Evolutionary conservation across 257 asterid species (phyloP), one percentile per base, ranked within the genome.

Genomic region (Ajuga chamaepitys): DNA sequence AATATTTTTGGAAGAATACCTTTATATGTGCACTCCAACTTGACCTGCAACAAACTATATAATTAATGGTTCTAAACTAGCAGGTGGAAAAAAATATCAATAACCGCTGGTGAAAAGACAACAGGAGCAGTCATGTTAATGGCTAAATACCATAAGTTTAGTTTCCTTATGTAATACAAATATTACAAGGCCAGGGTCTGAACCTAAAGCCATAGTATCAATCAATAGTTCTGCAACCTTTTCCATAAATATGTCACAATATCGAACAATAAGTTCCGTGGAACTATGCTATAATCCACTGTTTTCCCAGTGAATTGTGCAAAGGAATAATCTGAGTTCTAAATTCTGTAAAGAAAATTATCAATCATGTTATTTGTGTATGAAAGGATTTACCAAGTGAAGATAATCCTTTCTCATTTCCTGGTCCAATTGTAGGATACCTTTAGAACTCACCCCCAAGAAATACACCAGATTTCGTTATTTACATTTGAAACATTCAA

Each of bases 1-100:
- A 87, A 64, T 69, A 93, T 78, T 82, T 89, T 89, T 50, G 94
- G 87, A 70, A 89, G 95, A 67, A 93, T 85, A 38, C 97, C 96
- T 78, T 86, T 93, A 82, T 78, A 80, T 25, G 68, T 67, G 79
- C 93, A 89, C 25, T 71, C 95, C 84, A 85, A 75, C 77, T 82
- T 87, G 25, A 93, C 80, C 99, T 93, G 94, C 74, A 82, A 61
- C 59, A 35, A 48, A 55, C 52, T 28, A 65, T 4, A 24, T 0
- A 17, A 18, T n/a, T 34, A 63, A 14, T n/a, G 57, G 41, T 32
- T 17, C 61, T 16, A 37, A 32, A 40, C 54, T 30, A n/a, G 22
- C 20, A 48, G 25, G 34, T 34, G 25, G 30, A 66, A 55, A n/a
- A n/a, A n/a, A 47, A 14, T 16, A 64, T 44, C 45, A 37, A 62